Conservation (phyloP, 176 grass and related monocot genomes). For the Aegilops umbellulata region DNA sequence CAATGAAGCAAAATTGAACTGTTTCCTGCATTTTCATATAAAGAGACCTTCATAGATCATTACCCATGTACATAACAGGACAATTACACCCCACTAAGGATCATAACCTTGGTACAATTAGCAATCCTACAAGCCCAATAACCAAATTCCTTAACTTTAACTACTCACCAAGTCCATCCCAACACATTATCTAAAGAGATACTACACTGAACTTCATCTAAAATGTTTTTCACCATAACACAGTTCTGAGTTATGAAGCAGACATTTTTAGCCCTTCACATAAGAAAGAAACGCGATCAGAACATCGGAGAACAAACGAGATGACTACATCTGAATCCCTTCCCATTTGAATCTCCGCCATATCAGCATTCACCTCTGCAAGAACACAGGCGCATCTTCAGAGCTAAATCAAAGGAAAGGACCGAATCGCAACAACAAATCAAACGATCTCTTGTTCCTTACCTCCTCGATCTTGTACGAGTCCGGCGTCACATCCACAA, state of each 20-base stretch:
- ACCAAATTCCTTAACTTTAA: conserved; percentile 21
- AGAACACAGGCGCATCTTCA: not conserved
- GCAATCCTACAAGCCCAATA: conserved; percentile 37
- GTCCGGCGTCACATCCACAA: conserved; percentile 38
- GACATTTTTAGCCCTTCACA: conserved; percentile 15
- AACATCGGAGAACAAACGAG: not conserved
- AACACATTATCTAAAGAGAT: conserved; percentile 33
- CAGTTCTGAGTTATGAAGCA: not conserved
- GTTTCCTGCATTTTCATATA: not conserved
- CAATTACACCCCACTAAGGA: conserved; percentile 17
- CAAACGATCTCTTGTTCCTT: not conserved
- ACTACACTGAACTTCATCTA: conserved; percentile 28
- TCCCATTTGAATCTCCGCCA: conserved; percentile 13
- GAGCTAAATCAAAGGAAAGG: conserved; percentile 13
- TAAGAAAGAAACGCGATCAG: not conserved
- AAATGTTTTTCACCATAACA: conserved; percentile 15
- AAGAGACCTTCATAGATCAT: conserved; percentile 25
- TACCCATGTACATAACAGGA: conserved; percentile 35
- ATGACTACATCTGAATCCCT: not conserved
- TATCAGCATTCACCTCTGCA: conserved; percentile 42
- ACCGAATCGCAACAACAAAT: not conserved
- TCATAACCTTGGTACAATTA: conserved; percentile 33
- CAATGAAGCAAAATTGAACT: not conserved
- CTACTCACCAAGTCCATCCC: conserved; percentile 13
- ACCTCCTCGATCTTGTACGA: conserved; percentile 63